A percentile compares a stretch with the other conserved stretches of the same genome.
Conservation (phyloP, 441 rosid genomes). For the Sinapis alba region DNA sequence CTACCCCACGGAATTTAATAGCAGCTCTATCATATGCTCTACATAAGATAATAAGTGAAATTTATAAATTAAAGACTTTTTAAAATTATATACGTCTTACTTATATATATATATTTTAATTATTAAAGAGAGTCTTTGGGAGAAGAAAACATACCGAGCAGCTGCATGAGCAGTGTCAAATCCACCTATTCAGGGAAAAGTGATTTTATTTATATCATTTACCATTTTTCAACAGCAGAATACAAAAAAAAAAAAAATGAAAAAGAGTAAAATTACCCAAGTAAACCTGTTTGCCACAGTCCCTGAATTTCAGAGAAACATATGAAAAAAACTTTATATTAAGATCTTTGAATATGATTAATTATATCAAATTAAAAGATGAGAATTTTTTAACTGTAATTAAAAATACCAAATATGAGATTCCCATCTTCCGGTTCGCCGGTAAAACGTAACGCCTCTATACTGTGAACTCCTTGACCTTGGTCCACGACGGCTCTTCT, state of each 20-base stretch:
- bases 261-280: conserved; percentile 56
- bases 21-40: conserved; percentile 99
- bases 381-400: background rate
- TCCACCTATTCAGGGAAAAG: conserved; percentile 71
- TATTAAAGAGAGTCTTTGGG: background rate
- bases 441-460: conserved; percentile 94
- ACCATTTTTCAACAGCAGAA: conserved; percentile 7
- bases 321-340: background rate
- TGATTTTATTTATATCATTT: background rate
- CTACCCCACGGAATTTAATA: conserved; percentile 91
- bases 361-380: conserved; percentile 15
- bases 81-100: background rate
- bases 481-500: conserved; percentile 96
- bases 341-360: conserved; percentile 12
- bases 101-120: background rate
- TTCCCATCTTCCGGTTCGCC: conserved; percentile 99
- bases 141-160: conserved; percentile 67
- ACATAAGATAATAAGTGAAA: conserved; percentile 9
- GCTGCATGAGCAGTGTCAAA: conserved; percentile 99
- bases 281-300: conserved; percentile 98
- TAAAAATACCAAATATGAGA: conserved; percentile 80
- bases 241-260: background rate
- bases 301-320: conserved; percentile 62
- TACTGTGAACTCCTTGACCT: conserved; percentile 96
- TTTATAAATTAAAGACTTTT: background rate